A percentile compares a stretch with the other conserved stretches of the same genome.
Evolutionary conservation across 345 rosid genomes (phyloP).

Genomic region (Lumnitzera littorea): DNA sequence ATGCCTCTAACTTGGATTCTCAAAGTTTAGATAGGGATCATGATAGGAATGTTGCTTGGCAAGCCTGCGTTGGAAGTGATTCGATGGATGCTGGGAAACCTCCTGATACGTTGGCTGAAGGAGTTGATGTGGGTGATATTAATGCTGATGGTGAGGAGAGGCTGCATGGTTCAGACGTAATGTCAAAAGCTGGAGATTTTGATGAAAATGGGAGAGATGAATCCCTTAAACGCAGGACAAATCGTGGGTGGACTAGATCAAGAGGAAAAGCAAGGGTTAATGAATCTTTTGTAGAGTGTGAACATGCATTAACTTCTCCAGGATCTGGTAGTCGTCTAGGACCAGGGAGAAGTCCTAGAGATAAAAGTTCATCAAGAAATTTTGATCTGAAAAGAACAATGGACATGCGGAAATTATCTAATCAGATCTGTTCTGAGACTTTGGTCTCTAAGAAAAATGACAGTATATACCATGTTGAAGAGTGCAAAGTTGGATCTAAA

Average conservation of each 20-base stretch:
- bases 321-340: conserved; percentile 52
- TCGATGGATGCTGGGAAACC: conserved; percentile 31
- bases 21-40: conserved; percentile 28
- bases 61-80: conserved; percentile 21
- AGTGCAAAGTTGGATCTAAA: conserved; percentile 68
- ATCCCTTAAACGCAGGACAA: conserved; percentile 48
- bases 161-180: conserved; percentile 35
- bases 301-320: conserved; percentile 53
- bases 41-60: conserved; percentile 27
- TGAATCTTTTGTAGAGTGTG: conserved; percentile 54
- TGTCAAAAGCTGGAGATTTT: conserved; percentile 43
- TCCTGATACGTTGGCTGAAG: conserved; percentile 36
- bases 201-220: conserved; percentile 80
- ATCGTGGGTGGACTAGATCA: conserved; percentile 50
- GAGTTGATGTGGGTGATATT: conserved; percentile 21
- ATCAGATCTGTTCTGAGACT: conserved; percentile 32
- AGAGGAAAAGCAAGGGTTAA: conserved; percentile 63
- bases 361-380: conserved; percentile 36
- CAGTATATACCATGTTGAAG: conserved; percentile 65
- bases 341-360: conserved; percentile 40
- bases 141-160: conserved; percentile 50
- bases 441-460: conserved; percentile 57
- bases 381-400: conserved; percentile 41
- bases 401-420: conserved; percentile 40
- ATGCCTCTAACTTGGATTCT: conserved; percentile 34